Percentiles rank a stretch among this genome's conserved stretches.
These are phyloP conservation scores for Aspergillus sp. DNA, from an alignment of 2,329 filamentous ascomycete genomes.

Conservation along the genomic window DNA sequence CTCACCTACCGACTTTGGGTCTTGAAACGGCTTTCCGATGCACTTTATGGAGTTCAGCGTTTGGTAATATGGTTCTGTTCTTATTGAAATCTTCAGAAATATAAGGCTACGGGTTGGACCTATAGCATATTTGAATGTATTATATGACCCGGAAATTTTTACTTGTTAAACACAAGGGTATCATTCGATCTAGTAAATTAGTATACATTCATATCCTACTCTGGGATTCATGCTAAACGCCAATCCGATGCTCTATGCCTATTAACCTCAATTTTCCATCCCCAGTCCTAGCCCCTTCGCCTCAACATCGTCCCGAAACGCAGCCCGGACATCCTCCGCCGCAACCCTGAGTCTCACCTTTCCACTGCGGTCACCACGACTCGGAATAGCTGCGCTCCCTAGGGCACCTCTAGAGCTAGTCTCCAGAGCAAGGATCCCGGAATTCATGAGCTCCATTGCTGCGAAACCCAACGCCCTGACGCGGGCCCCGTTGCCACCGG, in stretches of 20 bases:
- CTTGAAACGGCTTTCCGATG: constrained; percentile 11
- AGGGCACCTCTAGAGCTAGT: constrained; percentile 29
- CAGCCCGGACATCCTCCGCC: constrained; percentile 86
- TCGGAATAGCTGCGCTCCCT: constrained; percentile 49
- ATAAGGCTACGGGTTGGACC: neutral
- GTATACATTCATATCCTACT: neutral
- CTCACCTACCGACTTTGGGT: neutral
- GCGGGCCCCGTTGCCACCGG: constrained; percentile 42
- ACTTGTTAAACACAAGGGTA: constrained; percentile 6
- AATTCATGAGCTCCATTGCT: constrained; percentile 79
- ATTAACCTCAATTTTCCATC: constrained; percentile 30
- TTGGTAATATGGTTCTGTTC: constrained; percentile 14
- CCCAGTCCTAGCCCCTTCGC: constrained; percentile 74
- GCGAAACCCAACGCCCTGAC: constrained; percentile 66
- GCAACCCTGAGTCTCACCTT: constrained; percentile 83
- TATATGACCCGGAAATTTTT: neutral
- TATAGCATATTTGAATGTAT: neutral
- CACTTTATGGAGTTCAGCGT: constrained; percentile 35
- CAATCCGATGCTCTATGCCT: neutral
- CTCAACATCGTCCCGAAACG: constrained; percentile 83
- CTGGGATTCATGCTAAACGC: neutral
- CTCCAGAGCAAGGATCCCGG: constrained; percentile 84
- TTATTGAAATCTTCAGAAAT: neutral
- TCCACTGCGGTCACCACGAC: constrained; percentile 77
- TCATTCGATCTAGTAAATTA: constrained; percentile 6